These are phyloP conservation scores for Aureobasidium subglaciale DNA, from an alignment of 2,329 filamentous ascomycete species.

Conservation along the genomic window DNA sequence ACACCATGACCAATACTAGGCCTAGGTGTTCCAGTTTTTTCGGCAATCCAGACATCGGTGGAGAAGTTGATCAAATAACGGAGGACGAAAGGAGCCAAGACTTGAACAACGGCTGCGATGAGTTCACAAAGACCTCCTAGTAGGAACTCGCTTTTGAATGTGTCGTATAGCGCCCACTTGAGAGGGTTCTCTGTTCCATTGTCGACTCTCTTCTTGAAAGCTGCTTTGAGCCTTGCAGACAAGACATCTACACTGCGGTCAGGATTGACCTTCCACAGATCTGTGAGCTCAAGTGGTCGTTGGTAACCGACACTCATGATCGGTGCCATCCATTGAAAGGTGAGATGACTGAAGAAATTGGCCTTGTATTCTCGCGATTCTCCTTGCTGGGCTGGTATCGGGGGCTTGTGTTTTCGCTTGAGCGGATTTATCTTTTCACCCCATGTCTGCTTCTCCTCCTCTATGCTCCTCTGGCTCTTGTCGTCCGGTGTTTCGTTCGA, in stretches of 20 bases:
- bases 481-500: slow-evolving; percentile 26
- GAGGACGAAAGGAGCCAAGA: slow-evolving; percentile 76
- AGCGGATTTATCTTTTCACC: slow-evolving; percentile 48
- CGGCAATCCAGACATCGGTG: slow-evolving; percentile 66
- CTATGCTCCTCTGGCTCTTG: slow-evolving; percentile 19
- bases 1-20: slow-evolving; percentile 70
- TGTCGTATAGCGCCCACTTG: slow-evolving; percentile 75
- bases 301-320: slow-evolving; percentile 84
- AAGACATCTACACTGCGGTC: slow-evolving; percentile 64
- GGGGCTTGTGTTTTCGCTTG: slow-evolving; percentile 45
- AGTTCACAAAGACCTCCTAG: slow-evolving; percentile 74
- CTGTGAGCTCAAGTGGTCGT: slow-evolving; percentile 71
- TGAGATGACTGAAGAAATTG: slow-evolving; percentile 64
- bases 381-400: slow-evolving; percentile 46
- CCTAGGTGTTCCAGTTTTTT: slow-evolving; percentile 43
- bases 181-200: slow-evolving; percentile 65
- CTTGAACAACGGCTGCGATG: slow-evolving; percentile 61
- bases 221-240: slow-evolving; percentile 56
- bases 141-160: slow-evolving; percentile 77
- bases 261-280: slow-evolving; percentile 86
- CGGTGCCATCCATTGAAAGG: slow-evolving; percentile 85
- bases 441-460: slow-evolving; percentile 50
- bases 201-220: slow-evolving; percentile 62
- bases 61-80: slow-evolving; percentile 84
- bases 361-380: slow-evolving; percentile 66